These are phyloP conservation scores for Botrytis galanthina DNA, from an alignment of 2,329 filamentous ascomycete genomes.

Conservation along the genomic window DNA sequence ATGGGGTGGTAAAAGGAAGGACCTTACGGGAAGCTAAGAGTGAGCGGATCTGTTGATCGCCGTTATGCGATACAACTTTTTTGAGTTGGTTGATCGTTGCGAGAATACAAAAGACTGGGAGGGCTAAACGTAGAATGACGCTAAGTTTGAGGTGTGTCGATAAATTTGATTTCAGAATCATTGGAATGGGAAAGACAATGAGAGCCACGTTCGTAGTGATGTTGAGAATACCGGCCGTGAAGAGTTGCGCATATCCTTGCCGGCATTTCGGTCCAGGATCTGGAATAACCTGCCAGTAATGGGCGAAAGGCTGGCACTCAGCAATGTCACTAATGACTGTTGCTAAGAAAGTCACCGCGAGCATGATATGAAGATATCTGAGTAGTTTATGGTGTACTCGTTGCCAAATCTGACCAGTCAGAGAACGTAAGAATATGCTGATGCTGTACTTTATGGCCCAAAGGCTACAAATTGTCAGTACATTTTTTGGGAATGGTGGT, in stretches of 20 bases:
- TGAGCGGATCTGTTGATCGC: constrained; percentile 79
- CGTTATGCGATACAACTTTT: constrained; percentile 64
- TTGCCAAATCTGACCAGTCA: constrained; percentile 79
- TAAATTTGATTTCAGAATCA: constrained; percentile 78
- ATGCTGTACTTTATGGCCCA: constrained; percentile 90
- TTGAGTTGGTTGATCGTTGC: constrained; percentile 78
- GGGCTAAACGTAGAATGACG: constrained; percentile 8
- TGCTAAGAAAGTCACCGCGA: constrained; percentile 71
- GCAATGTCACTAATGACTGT: constrained; percentile 75
- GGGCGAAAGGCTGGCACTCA: constrained; percentile 73
- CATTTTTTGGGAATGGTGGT: neutral
- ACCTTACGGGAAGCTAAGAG: constrained; percentile 66
- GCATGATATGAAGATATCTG: constrained; percentile 68
- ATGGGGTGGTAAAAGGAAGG: neutral
- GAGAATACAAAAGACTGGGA: constrained; percentile 70
- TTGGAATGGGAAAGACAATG: constrained; percentile 81
- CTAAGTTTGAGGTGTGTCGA: constrained; percentile 40
- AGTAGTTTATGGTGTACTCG: constrained; percentile 69
- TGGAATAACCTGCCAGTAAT: constrained; percentile 77
- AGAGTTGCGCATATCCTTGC: constrained; percentile 77
- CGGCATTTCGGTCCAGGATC: constrained; percentile 83
- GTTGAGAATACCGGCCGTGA: constrained; percentile 83
- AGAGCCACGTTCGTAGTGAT: constrained; percentile 84
- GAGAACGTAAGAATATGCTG: constrained; percentile 81
- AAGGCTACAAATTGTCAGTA: constrained; percentile 53